Evolutionary conservation across 345 rosid species (phyloP).

Genomic region (Mangifera indica): DNA sequence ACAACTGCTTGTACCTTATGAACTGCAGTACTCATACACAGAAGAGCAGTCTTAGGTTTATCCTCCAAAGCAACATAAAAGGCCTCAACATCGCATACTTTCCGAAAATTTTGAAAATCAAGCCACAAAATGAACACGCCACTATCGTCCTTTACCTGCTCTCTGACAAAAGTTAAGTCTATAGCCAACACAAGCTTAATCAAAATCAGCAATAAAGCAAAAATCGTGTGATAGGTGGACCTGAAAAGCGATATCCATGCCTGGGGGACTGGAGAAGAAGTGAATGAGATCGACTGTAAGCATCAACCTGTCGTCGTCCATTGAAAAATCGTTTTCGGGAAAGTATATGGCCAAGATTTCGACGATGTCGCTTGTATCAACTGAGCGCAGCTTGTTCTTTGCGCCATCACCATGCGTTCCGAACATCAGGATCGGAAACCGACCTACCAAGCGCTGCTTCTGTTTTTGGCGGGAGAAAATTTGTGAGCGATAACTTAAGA

Average conservation of each 20-base stretch:
- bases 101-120: conserved; percentile 68
- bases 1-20: conserved; percentile 55
- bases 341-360: conserved; percentile 53
- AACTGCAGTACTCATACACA: conserved; percentile 78
- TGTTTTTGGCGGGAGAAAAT: conserved; percentile 30
- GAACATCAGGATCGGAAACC: conserved; percentile 23
- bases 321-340: conserved; percentile 52
- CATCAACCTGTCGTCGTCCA: conserved; percentile 49
- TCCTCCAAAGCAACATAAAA: conserved; percentile 62
- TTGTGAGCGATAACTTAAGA: no score
- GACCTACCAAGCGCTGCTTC: neutral
- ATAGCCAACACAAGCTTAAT: neutral
- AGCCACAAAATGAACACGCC: conserved; percentile 54
- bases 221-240: conserved; percentile 26
- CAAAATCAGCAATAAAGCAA: neutral
- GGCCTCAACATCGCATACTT: conserved; percentile 45
- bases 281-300: conserved; percentile 59
- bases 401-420: conserved; percentile 31
- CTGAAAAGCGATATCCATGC: conserved; percentile 58
- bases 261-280: conserved; percentile 59
- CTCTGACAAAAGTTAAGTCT: conserved; percentile 6
- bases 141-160: conserved; percentile 65
- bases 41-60: conserved; percentile 72
- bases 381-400: conserved; percentile 24
- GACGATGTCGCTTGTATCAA: conserved; percentile 37